Evolutionary conservation across 106 monocot genomes (phyloP).

Genomic region (Allium cepa): DNA sequence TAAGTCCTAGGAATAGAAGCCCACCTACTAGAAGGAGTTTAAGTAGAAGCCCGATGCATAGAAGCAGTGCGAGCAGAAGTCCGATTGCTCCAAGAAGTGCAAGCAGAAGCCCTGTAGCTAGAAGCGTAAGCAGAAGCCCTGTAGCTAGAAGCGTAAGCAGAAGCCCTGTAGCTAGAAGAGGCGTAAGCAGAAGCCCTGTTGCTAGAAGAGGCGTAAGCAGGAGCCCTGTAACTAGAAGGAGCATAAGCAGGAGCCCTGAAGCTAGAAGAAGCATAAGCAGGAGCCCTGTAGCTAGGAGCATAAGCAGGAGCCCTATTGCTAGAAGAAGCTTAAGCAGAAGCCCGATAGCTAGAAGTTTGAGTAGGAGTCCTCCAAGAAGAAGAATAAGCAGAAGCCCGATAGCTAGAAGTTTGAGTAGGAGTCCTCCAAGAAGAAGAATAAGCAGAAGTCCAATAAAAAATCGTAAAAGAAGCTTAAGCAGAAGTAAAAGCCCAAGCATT

Average conservation of each 20-base stretch:
- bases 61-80: conserved; percentile 19
- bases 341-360: conserved; percentile 15
- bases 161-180: conserved; percentile 26
- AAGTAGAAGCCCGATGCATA: conserved; percentile 29
- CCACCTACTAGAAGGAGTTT: conserved; percentile 32
- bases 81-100: conserved; percentile 15
- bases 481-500: conserved; percentile 37
- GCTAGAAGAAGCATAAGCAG: conserved; percentile 39
- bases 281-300: conserved; percentile 19
- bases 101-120: conserved; percentile 49
- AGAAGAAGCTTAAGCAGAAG: conserved; percentile 21
- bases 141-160: conserved; percentile 26
- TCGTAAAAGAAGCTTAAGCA: conserved; percentile 26
- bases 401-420: conserved; percentile 14
- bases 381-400: conserved; percentile 25
- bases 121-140: conserved; percentile 60
- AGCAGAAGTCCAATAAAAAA: conserved; percentile 23
- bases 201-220: conserved; percentile 30
- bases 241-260: conserved; percentile 25
- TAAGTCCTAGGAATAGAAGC: conserved; percentile 63
- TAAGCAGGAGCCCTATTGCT: conserved; percentile 12
- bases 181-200: conserved; percentile 64
- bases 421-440: conserved; percentile 10
- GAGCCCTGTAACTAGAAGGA: conserved; percentile 12
- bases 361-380: conserved; percentile 10